Conservation (phyloP, 352 stramenopile genomes). For the Pythium rhizo-oryzae region DNA sequence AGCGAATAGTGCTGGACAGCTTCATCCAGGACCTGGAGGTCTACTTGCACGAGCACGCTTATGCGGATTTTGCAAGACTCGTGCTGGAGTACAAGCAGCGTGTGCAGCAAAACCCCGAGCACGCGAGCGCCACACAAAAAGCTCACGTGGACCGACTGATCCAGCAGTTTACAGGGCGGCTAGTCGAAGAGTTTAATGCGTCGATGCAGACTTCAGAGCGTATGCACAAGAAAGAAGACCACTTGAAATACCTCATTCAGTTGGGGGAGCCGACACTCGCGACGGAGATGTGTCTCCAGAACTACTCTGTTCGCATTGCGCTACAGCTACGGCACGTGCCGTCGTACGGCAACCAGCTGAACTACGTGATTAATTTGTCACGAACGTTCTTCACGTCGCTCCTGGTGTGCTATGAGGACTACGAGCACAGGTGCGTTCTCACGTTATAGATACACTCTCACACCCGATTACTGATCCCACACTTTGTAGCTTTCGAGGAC, state of each 20-base stretch:
- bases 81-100: conserved; percentile 59
- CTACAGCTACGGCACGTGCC: conserved; percentile 75
- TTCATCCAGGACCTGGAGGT: conserved; percentile 78
- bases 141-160: conserved; percentile 56
- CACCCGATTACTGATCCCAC: too few species aligned
- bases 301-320: conserved; percentile 80
- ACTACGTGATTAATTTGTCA: conserved; percentile 85
- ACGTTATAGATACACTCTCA: too few species aligned
- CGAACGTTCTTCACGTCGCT: conserved; percentile 87
- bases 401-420: conserved; percentile 85
- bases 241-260: conserved; percentile 74
- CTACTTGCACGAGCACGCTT: conserved; percentile 63
- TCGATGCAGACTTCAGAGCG: conserved; percentile 78
- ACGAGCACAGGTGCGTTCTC: conserved; percentile 52
- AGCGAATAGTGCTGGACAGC: conserved; percentile 51
- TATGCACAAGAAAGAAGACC: conserved; percentile 85
- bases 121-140: conserved; percentile 41
- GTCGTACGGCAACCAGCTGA: conserved; percentile 71
- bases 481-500: conserved; percentile 60
- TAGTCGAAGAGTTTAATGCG: conserved; percentile 78
- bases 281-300: conserved; percentile 82
- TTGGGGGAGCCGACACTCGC: conserved; percentile 65
- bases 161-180: conserved; percentile 51
- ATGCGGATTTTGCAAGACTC: conserved; percentile 56
- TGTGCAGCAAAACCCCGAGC: conserved; percentile 39